Conservation (phyloP, 345 rosid genomes). For the Melaleuca quinquenervia region DNA sequence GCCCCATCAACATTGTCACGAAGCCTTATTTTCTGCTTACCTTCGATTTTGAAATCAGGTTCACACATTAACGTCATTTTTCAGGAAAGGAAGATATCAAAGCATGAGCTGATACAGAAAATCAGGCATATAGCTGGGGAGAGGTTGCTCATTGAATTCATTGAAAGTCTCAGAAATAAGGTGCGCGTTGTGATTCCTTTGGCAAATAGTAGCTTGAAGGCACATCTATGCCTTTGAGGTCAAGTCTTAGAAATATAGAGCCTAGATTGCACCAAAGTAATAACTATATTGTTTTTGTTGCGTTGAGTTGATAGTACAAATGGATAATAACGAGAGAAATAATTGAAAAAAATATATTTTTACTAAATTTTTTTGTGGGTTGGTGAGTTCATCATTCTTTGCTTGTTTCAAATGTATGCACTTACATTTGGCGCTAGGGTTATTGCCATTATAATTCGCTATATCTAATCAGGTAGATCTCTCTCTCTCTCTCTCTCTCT, state of each 20-base stretch:
- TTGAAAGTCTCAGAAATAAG: constrained; percentile 47
- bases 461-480: neutral
- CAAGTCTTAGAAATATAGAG: neutral
- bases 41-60: neutral
- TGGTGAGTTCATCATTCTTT: neutral
- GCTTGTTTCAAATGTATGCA: neutral
- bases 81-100: constrained; percentile 52
- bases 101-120: constrained; percentile 43
- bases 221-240: neutral
- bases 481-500: neutral
- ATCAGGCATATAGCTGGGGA: constrained; percentile 69
- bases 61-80: neutral
- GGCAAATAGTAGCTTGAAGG: neutral
- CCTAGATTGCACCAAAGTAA: neutral
- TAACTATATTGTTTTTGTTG: neutral
- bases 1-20: neutral
- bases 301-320: neutral
- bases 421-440: neutral
- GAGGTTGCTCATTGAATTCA: constrained; percentile 48
- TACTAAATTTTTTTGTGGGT: neutral
- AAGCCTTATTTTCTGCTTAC: neutral
- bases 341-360: no score
- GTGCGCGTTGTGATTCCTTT: neutral
- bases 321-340: neutral
- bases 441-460: neutral